Evolutionary conservation across 2,329 filamentous ascomycete species (phyloP), one percentile per base, ranked within the genome.

Genomic region (Pseudocercospora crystallina): DNA sequence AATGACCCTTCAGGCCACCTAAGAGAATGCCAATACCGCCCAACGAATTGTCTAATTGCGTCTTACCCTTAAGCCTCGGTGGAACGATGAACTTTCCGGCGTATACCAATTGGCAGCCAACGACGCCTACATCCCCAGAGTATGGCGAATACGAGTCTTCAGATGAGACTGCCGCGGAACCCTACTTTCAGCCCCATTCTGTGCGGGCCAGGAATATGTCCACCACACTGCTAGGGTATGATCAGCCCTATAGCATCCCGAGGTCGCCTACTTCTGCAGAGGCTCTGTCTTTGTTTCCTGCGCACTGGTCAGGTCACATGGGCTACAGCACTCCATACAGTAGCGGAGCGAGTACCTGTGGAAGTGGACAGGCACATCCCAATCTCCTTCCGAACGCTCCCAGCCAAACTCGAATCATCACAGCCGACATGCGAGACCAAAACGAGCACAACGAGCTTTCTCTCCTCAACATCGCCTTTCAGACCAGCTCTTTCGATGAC

Each of bases 121-220:
- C 56, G 8, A 49, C 60, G 17, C 54, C 57, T 12, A 44, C 43
- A 11, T 56, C 57, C n/a, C 51, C 59, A 17, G 31, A 42, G 8
- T 36, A 43, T 11, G 59, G 57, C 51, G 59, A 56, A 13, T 61
- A 57, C 41, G 59, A 60, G 15, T 57, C 49, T 15, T 33, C 53
- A 17, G 52, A 58, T 44, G 54, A 57, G 26, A 14, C 41, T n/a
- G 37, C 37, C 20, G 20, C 20, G 11, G 51, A 49, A 39, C 51
- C 56, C 15, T 63, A 61, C 39, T 59, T 51, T 47, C 59, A 59
- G 47, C 49, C 53, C 26, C 48, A 53, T 15, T 42, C 39, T 20
- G 17, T 44, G 11, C 49, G 51, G 17, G 35, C 45, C 7, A 51
- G 50, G 26, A 43, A 51, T 36, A 30, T 33, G 4, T 58, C 54